Base-by-base conservation (phyloP, 164 flowering plant species). In the Houttuynia cordata region DNA sequence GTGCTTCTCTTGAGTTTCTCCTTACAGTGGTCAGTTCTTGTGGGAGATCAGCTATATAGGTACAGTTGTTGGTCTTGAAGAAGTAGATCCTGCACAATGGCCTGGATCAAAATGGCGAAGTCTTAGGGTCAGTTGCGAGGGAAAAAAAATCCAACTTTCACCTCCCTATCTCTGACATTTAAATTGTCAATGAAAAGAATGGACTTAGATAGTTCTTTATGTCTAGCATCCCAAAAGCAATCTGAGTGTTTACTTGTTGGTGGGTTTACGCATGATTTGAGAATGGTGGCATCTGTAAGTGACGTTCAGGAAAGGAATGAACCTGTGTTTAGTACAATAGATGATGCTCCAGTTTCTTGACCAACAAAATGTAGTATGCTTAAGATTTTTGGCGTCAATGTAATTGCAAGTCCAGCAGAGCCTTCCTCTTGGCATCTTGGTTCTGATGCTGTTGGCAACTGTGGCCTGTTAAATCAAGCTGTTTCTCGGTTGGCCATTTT, bases 61-160 rank as follows among this genome's bases (percentile, higher is more conserved):
- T 53, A 79, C 76, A 0, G 63, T 85, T 6, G 60, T 81, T 64
- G 80, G 68, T 15, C 57, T 62, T 24, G 80, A 73, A 67, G 84
- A 82, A 57, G 24, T 73, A 47, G 83, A 82, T 68, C 67, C 56
- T 12, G 52, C 67, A 50, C 70, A 74, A 60, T 85, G 87, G 87
- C 83, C 79, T 8, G 61, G 70, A 61, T 85, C 91, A 39, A 73
- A 76, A 59, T 85, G 91, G 91, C 76, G 75, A 68, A 63, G 74
- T 62, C 79, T 85, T 19, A 73, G 65, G 76, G 91, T 81, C 69
- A 58, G 22, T 45, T 45, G 49, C 12, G 2, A 45, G 2, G 12
- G 12, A 45, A 45, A 4, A 45, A 12, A 8, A 0, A 12, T 2
- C 12, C 25, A 51, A 47, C 23, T 25, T n/a, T n/a, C n/a, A 50